Conservation (phyloP, 352 stramenopile species). For the Globisporangium acanthophoron region DNA sequence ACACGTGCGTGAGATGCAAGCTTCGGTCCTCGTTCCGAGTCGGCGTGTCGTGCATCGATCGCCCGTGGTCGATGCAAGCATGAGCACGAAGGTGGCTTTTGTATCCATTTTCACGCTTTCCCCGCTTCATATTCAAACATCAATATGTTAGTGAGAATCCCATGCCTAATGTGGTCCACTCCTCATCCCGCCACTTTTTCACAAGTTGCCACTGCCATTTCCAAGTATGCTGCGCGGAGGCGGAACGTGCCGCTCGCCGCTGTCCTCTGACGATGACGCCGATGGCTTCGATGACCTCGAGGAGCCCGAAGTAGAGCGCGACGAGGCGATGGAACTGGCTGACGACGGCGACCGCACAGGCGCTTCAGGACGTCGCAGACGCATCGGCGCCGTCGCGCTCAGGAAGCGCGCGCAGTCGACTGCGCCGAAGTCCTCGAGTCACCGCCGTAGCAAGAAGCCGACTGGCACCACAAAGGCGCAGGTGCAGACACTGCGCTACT, state of each 20-base stretch:
- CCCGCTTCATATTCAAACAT: too few relatives aligned
- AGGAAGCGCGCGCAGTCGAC: neutral
- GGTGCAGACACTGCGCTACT: neutral
- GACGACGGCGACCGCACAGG: neutral
- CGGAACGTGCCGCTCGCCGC: constrained; percentile 41
- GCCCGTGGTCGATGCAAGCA: too few relatives aligned
- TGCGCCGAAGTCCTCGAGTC: neutral
- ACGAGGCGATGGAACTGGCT: neutral
- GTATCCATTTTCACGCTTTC: too few relatives aligned
- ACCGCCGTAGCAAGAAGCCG: neutral
- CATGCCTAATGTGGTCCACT: too few relatives aligned
- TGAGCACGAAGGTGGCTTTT: too few relatives aligned
- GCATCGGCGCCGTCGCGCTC: neutral
- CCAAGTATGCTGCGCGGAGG: neutral
- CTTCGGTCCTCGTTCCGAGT: too few relatives aligned
- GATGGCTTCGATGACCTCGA: constrained; percentile 12
- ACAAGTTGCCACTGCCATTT: neutral
- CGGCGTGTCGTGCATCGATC: too few relatives aligned
- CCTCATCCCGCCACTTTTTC: too few relatives aligned
- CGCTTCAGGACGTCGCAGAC: neutral
- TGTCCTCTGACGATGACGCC: constrained; percentile 42
- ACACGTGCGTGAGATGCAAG: too few relatives aligned
- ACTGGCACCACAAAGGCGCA: neutral
- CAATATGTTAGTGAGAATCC: too few relatives aligned
- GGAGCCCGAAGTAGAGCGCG: neutral